Conservation (phyloP, 2,329 filamentous ascomycete species). For the Chaetothyriales sp. region DNA sequence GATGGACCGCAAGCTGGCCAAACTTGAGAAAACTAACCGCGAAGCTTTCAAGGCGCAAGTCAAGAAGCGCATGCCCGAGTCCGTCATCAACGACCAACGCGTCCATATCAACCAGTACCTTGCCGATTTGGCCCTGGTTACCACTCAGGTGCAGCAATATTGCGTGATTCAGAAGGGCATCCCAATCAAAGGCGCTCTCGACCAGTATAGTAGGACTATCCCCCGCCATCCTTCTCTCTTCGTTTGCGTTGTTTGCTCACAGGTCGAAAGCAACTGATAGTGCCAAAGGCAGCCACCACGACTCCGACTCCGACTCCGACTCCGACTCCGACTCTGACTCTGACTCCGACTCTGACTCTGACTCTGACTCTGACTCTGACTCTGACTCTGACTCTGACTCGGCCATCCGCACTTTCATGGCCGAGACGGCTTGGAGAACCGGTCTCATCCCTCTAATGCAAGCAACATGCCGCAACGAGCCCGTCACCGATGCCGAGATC, state of each 20-base stretch:
- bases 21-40: too few relatives aligned
- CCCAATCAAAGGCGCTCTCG: too few relatives aligned
- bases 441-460: not conserved
- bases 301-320: not conserved
- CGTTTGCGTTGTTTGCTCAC: not conserved
- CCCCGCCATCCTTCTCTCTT: not conserved
- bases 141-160: too few relatives aligned
- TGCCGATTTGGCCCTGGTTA: too few relatives aligned
- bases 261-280: not conserved
- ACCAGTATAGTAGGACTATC: too few relatives aligned
- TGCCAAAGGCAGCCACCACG: not conserved
- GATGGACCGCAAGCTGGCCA: too few relatives aligned
- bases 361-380: not conserved
- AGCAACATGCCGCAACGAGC: not conserved
- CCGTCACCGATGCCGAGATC: not conserved
- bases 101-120: too few relatives aligned
- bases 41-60: too few relatives aligned
- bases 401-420: not conserved
- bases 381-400: not conserved
- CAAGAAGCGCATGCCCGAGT: too few relatives aligned
- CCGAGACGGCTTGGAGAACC: not conserved
- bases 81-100: too few relatives aligned
- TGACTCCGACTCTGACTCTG: not conserved
- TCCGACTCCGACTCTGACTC: not conserved
- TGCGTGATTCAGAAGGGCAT: too few relatives aligned